A percentile compares a stretch with the other conserved stretches of the same genome.
Conservation (phyloP, 345 rosid genomes). For the Eucalyptus guilfoylei region DNA sequence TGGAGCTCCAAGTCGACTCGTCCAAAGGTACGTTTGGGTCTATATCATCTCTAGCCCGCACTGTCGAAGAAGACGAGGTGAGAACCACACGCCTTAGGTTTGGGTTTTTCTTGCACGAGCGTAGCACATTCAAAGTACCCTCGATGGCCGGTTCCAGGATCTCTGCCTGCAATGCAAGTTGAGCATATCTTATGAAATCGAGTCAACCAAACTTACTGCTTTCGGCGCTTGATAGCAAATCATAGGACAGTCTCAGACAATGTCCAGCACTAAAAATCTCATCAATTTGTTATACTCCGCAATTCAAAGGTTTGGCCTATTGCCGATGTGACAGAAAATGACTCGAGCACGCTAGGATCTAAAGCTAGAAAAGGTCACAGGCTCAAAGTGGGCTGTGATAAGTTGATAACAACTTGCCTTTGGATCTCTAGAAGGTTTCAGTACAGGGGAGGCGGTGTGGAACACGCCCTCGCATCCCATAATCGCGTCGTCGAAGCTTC, state of each 20-base stretch:
- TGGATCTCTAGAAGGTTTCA: conserved; percentile 65
- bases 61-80: conserved; percentile 82
- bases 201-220: not conserved
- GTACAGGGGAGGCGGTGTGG: conserved; percentile 91
- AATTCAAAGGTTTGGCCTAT: not conserved
- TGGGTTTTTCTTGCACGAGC: conserved; percentile 66
- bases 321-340: not conserved
- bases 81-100: conserved; percentile 62
- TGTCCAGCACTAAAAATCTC: not conserved
- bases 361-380: not conserved
- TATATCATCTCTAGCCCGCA: conserved; percentile 57
- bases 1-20: conserved; percentile 88
- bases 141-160: conserved; percentile 70
- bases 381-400: not conserved
- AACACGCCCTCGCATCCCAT: conserved; percentile 80
- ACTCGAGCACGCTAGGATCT: not conserved
- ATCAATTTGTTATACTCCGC: not conserved
- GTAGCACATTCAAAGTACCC: conserved; percentile 76
- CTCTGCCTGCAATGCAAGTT: conserved; percentile 33
- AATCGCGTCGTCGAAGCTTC: conserved; percentile 75
- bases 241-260: not conserved
- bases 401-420: conserved; percentile 42
- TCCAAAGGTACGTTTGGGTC: conserved; percentile 53
- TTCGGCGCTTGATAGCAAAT: not conserved
- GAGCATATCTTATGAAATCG: not conserved